Percentiles rank a stretch among this genome's conserved stretches.
These are phyloP conservation scores for Anethum foeniculum DNA, from an alignment of 140 eudicot species.

Conservation along the genomic window DNA sequence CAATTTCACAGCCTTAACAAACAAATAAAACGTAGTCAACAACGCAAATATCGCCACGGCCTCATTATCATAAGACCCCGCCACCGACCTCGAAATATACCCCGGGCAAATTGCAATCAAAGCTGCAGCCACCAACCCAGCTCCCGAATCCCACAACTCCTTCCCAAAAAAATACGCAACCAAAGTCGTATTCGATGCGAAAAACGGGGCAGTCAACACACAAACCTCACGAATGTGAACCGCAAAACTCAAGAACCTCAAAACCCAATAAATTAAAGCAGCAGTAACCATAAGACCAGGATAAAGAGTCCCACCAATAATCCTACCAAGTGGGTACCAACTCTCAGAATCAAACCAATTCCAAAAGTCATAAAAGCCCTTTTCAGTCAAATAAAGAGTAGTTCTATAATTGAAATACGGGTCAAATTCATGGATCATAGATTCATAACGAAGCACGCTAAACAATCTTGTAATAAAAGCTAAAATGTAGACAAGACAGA, in stretches of 20 bases:
- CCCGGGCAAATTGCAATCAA: conserved; percentile 95
- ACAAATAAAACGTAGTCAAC: conserved; percentile 77
- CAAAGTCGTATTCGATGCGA: conserved; percentile 6
- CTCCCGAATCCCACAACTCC: conserved; percentile 61
- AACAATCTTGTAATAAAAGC: conserved; percentile 84
- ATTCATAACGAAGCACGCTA: conserved; percentile 82
- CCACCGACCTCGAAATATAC: conserved; percentile 92
- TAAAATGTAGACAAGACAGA: conserved; percentile 61
- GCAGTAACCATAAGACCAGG: conserved; percentile 16
- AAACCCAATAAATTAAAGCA: conserved; percentile 6
- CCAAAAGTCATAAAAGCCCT: conserved; percentile 94
- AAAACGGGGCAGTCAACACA: conserved; percentile 14
- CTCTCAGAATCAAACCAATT: conserved; percentile 96
- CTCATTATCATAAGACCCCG: conserved; percentile 88
- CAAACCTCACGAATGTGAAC: conserved; percentile 16
- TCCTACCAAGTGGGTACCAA: conserved; percentile 53
- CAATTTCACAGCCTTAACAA: conserved; percentile 89
- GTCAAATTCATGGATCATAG: conserved; percentile 94
- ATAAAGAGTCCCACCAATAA: conserved; percentile 7
- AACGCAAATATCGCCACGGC: conserved; percentile 88
- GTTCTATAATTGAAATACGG: conserved; percentile 91
- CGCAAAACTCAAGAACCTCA: conserved; percentile 11
- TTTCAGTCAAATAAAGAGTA: conserved; percentile 62
- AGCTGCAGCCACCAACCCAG: conserved; percentile 89
- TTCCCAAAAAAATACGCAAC: conserved; percentile 14